Conservation (phyloP, 164 flowering plant species). For the Aristolochia fimbriata region DNA sequence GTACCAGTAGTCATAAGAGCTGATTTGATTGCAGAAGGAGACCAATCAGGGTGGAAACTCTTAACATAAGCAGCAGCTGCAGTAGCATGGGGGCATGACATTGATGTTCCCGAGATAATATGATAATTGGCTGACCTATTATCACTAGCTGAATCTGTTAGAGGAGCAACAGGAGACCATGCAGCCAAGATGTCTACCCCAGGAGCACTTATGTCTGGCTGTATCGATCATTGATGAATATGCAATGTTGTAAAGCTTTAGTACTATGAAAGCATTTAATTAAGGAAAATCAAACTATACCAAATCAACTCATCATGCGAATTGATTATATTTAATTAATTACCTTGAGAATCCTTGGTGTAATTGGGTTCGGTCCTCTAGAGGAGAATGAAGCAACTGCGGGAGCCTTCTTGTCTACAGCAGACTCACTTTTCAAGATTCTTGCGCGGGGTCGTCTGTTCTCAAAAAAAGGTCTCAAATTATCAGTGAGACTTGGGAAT, state of each 20-base stretch:
- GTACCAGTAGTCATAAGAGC: constrained; percentile 36
- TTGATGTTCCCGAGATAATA: constrained; percentile 34
- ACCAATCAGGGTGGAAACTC: constrained; percentile 39
- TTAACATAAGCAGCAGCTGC: constrained; percentile 40
- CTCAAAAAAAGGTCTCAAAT: neutral
- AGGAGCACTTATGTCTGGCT: constrained; percentile 64
- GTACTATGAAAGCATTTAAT: too few relatives aligned
- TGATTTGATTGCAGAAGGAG: constrained; percentile 41
- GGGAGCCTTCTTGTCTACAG: constrained; percentile 27
- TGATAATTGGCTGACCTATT: constrained; percentile 21
- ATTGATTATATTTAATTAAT: too few relatives aligned
- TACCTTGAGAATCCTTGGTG: constrained; percentile 34
- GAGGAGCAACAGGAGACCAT: constrained; percentile 25
- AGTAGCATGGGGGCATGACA: constrained; percentile 48
- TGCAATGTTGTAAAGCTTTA: too few relatives aligned
- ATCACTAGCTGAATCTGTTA: constrained; percentile 13
- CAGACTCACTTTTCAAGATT: neutral
- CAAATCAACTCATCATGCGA: too few relatives aligned
- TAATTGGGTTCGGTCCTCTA: constrained; percentile 38
- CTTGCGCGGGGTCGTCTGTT: neutral
- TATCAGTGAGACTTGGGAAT: neutral
- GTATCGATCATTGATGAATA: constrained; percentile 4
- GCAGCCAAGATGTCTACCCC: constrained; percentile 58
- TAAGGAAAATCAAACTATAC: neutral
- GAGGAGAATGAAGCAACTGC: constrained; percentile 37